Conservation (phyloP, 2,329 filamentous ascomycete genomes). For the Aureobasidium sp. region DNA sequence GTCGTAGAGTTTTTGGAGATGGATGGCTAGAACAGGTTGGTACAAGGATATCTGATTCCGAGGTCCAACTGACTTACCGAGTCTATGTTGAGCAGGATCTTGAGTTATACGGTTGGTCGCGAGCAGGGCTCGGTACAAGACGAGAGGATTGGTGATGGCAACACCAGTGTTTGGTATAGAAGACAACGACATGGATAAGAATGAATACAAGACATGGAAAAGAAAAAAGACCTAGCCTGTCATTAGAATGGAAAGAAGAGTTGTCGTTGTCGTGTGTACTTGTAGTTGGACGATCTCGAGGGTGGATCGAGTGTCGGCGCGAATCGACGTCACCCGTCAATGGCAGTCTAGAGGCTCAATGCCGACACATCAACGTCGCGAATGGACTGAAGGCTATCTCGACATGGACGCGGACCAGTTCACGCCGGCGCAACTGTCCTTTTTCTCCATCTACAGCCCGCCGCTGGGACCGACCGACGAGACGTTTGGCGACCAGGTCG, state of each 20-base stretch:
- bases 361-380: background rate
- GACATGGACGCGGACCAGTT: conserved; percentile 3
- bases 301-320: background rate
- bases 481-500: conserved; percentile 70
- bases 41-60: background rate
- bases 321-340: background rate
- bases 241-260: background rate
- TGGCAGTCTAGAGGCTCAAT: conserved; percentile 5
- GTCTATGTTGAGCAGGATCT: conserved; percentile 62
- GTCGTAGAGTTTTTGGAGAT: conserved; percentile 68
- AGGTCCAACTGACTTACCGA: conserved; percentile 29
- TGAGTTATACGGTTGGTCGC: conserved; percentile 57
- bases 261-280: too few relatives aligned
- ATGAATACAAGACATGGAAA: background rate
- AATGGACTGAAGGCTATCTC: background rate
- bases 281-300: background rate
- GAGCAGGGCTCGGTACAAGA: conserved; percentile 65
- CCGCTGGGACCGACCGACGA: conserved; percentile 64
- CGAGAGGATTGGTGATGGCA: conserved; percentile 57
- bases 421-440: conserved; percentile 72
- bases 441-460: conserved; percentile 92
- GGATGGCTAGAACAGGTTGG: conserved; percentile 44
- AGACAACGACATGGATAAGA: conserved; percentile 14
- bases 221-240: background rate
- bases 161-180: conserved; percentile 25